phyloP scores from a whole-genome alignment of 352 stramenopile genomes.

The Phytophthora crassamura region DNA sequence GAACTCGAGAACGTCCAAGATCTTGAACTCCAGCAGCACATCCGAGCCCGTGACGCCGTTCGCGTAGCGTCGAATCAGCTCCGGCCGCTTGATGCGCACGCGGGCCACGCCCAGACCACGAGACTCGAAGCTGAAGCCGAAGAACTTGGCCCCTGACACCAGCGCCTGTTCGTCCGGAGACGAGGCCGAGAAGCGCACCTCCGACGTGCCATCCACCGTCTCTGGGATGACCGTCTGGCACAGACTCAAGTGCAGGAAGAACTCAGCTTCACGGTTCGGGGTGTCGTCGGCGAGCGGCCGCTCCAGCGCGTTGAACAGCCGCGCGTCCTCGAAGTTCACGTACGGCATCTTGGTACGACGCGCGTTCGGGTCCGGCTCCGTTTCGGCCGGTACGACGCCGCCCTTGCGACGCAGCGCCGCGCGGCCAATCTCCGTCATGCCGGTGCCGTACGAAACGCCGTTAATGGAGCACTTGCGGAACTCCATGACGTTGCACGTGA shows the following conservation, averaged over 20 bases:
- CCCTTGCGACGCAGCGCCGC: constrained; percentile 73
- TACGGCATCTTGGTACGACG: constrained; percentile 59
- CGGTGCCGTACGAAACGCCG: constrained; percentile 92
- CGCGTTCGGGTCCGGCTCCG: constrained; percentile 24
- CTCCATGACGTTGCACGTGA: constrained; percentile 95
- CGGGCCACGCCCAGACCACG: constrained; percentile 67
- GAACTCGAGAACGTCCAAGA: constrained; percentile 97
- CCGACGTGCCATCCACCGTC: constrained; percentile 47
- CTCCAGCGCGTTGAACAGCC: constrained; percentile 56
- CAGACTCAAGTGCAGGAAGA: constrained; percentile 87
- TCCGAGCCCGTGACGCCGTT: constrained; percentile 41
- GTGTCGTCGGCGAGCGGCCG: constrained; percentile 31
- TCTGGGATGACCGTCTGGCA: constrained; percentile 86
- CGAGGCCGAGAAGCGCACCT: constrained; percentile 76
- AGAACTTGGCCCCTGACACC: constrained; percentile 86
- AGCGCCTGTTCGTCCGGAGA: constrained; percentile 91
- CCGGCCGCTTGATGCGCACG: constrained; percentile 54
- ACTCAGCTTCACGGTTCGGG: constrained; percentile 61
- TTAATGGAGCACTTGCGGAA: constrained; percentile 96
- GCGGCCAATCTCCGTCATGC: constrained; percentile 82
- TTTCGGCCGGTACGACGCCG: constrained; percentile 56
- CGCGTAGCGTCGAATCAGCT: constrained; percentile 39
- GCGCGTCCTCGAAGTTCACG: constrained; percentile 81
- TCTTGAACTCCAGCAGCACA: constrained; percentile 72
- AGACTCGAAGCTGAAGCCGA: constrained; percentile 79